Percentiles rank a stretch among this genome's conserved stretches.
Evolutionary conservation across 768 basidiomycete species (phyloP).

Genomic region (Termitomyces sp.): DNA sequence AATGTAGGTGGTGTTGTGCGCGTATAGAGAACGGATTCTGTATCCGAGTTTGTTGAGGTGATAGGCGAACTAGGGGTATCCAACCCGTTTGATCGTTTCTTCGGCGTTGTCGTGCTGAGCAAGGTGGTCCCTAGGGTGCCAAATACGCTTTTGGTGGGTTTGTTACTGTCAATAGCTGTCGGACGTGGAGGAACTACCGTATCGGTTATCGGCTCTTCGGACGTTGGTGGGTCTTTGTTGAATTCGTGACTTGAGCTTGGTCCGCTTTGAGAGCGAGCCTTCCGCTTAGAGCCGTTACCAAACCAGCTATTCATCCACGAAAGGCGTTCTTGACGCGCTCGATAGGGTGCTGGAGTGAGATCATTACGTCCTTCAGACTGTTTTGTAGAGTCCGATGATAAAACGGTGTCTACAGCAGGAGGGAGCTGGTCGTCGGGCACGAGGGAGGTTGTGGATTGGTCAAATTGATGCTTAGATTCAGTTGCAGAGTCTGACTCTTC

Average conservation of each 20-base stretch:
- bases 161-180: slow-evolving; percentile 26
- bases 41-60: slow-evolving; percentile 21
- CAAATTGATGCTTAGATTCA: slow-evolving; percentile 9
- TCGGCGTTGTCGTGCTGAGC: slow-evolving; percentile 41
- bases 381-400: not conserved
- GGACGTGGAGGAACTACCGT: slow-evolving; percentile 11
- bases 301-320: slow-evolving; percentile 78
- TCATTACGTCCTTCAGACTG: slow-evolving; percentile 4
- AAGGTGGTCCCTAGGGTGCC: slow-evolving; percentile 68
- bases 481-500: slow-evolving; percentile 21
- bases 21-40: slow-evolving; percentile 30
- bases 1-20: slow-evolving; percentile 15
- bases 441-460: slow-evolving; percentile 3
- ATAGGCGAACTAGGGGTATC: slow-evolving; percentile 7
- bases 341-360: slow-evolving; percentile 13
- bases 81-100: slow-evolving; percentile 16
- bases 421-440: slow-evolving; percentile 7
- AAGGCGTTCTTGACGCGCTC: slow-evolving; percentile 40
- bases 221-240: slow-evolving; percentile 14
- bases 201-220: slow-evolving; percentile 9
- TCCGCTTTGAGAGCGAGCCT: slow-evolving; percentile 19
- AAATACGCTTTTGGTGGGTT: slow-evolving; percentile 60
- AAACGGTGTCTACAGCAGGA: not conserved
- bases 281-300: slow-evolving; percentile 46
- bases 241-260: slow-evolving; percentile 15